These are phyloP conservation scores for Ascoidea rubescens DNA, from an alignment of 805 yeast genomes.

Conservation along the genomic window DNA sequence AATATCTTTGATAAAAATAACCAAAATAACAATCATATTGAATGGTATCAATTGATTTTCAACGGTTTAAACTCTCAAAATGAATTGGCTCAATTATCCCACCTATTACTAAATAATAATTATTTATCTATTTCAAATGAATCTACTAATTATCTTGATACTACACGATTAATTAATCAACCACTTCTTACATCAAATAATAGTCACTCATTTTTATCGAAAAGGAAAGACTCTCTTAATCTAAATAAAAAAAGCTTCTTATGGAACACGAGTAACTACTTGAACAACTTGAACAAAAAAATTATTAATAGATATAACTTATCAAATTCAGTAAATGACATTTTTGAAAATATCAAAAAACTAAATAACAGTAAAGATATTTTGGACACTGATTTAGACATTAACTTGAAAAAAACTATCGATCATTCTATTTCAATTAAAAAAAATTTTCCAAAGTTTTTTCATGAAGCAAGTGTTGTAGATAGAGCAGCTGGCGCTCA, in stretches of 20 bases:
- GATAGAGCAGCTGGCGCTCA: slow-evolving; percentile 18
- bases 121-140: neutral
- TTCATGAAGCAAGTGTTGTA: slow-evolving; percentile 2
- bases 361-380: neutral
- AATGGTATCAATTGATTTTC: neutral
- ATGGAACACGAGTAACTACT: neutral
- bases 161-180: neutral
- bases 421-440: neutral
- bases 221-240: too few species aligned
- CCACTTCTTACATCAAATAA: neutral
- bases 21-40: neutral
- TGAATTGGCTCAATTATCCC: neutral
- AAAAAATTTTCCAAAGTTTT: slow-evolving; percentile 2
- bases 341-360: neutral
- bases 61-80: neutral
- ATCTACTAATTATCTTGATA: neutral
- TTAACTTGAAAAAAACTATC: neutral
- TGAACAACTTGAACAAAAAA: too few species aligned
- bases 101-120: neutral
- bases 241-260: too few species aligned
- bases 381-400: neutral
- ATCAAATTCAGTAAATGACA: neutral
- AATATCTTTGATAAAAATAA: neutral
- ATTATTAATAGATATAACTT: too few species aligned
- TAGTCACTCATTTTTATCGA: too few species aligned